Conservation (phyloP, 257 asterid genomes). For the Pogostemon cablin region DNA sequence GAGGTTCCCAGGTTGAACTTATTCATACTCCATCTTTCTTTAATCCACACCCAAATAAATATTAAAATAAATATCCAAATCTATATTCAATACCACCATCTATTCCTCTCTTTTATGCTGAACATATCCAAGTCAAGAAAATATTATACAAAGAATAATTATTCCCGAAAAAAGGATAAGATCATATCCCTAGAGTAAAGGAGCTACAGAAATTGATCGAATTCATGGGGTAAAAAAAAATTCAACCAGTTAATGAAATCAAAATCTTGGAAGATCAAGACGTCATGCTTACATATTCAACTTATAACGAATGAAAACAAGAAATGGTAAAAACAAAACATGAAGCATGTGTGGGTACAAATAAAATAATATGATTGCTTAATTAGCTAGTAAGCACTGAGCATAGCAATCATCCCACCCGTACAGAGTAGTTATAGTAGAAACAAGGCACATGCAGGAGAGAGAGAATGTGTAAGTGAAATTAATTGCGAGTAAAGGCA, state of each 20-base stretch:
- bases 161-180: background rate
- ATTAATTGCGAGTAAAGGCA: slow-evolving; percentile 72
- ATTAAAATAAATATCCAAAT: slow-evolving; percentile 21
- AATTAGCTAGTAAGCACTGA: slow-evolving; percentile 64
- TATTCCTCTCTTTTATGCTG: no score
- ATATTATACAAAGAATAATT: no score
- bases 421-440: slow-evolving; percentile 43
- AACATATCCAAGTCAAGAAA: no score
- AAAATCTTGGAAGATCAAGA: background rate
- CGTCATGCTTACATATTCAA: slow-evolving; percentile 38
- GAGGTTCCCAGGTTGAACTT: slow-evolving; percentile 30
- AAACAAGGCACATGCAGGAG: slow-evolving; percentile 63
- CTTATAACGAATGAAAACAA: background rate
- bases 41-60: slow-evolving; percentile 5
- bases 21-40: slow-evolving; percentile 35
- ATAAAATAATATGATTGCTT: slow-evolving; percentile 56
- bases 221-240: background rate
- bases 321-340: slow-evolving; percentile 10
- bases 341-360: slow-evolving; percentile 31
- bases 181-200: background rate
- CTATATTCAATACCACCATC: background rate
- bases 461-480: slow-evolving; percentile 35
- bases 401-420: slow-evolving; percentile 65
- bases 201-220: background rate
- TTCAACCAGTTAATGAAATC: background rate